These are phyloP conservation scores for Boletus tomentosulus DNA, from an alignment of 768 basidiomycete species.

Conservation along the genomic window DNA sequence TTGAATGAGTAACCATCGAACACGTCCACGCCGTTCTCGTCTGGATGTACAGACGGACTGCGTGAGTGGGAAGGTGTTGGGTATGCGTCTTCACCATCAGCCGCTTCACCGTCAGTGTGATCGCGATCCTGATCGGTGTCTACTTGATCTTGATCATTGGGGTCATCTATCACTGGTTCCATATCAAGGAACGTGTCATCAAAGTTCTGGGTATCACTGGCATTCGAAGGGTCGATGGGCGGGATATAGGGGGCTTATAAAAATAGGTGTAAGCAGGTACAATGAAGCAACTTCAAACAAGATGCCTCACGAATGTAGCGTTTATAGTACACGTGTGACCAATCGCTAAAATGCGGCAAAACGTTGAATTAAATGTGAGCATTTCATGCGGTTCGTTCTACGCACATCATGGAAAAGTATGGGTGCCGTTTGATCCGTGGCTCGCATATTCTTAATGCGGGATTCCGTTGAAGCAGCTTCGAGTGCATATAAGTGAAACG, in stretches of 20 bases:
- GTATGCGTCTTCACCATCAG: conserved; percentile 70
- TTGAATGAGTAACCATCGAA: conserved; percentile 96
- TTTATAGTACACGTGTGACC: conserved; percentile 92
- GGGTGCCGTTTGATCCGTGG: conserved; percentile 91
- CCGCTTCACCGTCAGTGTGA: conserved; percentile 66
- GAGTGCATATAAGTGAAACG: conserved; percentile 8
- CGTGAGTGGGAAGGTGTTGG: conserved; percentile 80
- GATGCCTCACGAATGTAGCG: conserved; percentile 78
- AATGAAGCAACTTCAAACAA: conserved; percentile 3
- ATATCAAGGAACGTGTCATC: conserved; percentile 96
- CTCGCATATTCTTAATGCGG: conserved; percentile 85
- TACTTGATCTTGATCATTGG: conserved; percentile 53
- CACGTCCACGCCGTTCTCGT: conserved; percentile 57
- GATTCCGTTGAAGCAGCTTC: conserved; percentile 90
- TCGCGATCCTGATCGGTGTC: conserved; percentile 69
- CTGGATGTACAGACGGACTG: conserved; percentile 60
- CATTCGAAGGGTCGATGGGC: conserved; percentile 85
- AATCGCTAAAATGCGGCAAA: conserved; percentile 55
- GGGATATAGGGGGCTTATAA: conserved; percentile 84
- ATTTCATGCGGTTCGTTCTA: conserved; percentile 12
- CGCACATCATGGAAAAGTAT: conserved; percentile 93
- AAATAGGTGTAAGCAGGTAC: conserved; percentile 13
- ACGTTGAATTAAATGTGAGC: conserved; percentile 10
- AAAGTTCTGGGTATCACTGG: conserved; percentile 96
- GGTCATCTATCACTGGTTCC: conserved; percentile 85